Base-by-base conservation (phyloP, 805 yeast species). In the Pichia deserticola region DNA sequence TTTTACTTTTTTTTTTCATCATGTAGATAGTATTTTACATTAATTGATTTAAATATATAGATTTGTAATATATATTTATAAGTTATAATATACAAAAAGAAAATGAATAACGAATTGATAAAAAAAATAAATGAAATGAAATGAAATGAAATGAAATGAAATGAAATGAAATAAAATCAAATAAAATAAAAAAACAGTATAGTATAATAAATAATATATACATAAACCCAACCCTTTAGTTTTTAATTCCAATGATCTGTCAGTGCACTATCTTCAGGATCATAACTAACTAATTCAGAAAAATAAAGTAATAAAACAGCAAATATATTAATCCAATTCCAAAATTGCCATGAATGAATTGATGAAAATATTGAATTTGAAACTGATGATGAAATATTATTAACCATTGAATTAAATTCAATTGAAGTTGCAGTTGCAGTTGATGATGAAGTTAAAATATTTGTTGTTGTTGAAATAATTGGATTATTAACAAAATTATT, bases 291-390 rank as follows among this genome's bases (percentile, higher is more conserved):
- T 52, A 92, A 71, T 68, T 92, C 99, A 43, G 86, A 72, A 33
- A 84, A 82, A 66, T 92, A 92, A 30, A 93, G 72, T n/a, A 81
- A 70, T 50, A 93, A 69, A 10, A 95, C 86, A 47, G 84, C 76
- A 56, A 84, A 81, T 72, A 92, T 86, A 63, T 92, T 92, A 51
- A 87, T 78, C 98, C 98, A 92, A 60, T 90, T 88, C 98, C 99
- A 92, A 63, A 93, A 86, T 60, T 89, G 89, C 88, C 95, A 86
- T n/a, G 96, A 84, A 62, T 82, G 81, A 30, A 77, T 60, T 13
- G 55, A 42, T 34, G 40, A 35, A 25, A 47, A 29, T 11, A 38
- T 35, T 12, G 53, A 27, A 12, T 42, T 13, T 44, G 39, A 36
- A 6, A 30, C n/a, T 15, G 42, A 20, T 28, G 42, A 42, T 3